A percentile compares a stretch with the other conserved stretches of the same genome.
phyloP scores from a whole-genome alignment of 495 filamentous ascomycete genomes.

The Penicillium paxilli region DNA sequence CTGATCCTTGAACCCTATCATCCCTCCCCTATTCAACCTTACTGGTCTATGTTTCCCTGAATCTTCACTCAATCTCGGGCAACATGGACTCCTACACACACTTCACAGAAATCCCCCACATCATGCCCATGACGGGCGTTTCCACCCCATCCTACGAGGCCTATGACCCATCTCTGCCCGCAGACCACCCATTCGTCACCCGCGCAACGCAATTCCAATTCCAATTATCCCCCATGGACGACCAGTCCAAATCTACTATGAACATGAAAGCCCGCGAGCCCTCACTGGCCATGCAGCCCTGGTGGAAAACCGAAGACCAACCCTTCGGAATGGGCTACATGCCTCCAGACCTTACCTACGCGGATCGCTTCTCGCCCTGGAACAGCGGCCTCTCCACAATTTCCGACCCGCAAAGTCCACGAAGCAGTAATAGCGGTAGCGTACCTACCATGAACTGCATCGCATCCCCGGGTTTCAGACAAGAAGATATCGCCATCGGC shows the following conservation, averaged over 20 bases:
- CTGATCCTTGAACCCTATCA: neutral
- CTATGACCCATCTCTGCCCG: conserved; percentile 10
- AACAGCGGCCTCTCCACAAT: conserved; percentile 18
- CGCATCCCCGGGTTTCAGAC: conserved; percentile 18
- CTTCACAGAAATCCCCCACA: conserved; percentile 17
- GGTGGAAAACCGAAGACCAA: conserved; percentile 7
- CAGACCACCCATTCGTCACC: conserved; percentile 14
- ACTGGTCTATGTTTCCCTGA: neutral
- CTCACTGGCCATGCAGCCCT: conserved; percentile 2
- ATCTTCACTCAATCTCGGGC: neutral
- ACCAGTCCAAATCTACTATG: neutral
- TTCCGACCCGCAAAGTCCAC: conserved; percentile 25
- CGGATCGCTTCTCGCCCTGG: conserved; percentile 17
- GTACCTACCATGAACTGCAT: conserved; percentile 18
- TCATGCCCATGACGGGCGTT: conserved; percentile 1
- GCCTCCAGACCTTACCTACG: conserved; percentile 5
- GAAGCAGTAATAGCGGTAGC: conserved; percentile 16
- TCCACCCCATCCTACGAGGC: conserved; percentile 10
- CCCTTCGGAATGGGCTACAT: conserved; percentile 8
- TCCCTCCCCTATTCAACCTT: neutral
- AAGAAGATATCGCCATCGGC: conserved; percentile 19
- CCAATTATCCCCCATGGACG: conserved; percentile 5
- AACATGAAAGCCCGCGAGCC: conserved; percentile 1
- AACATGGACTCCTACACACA: conserved; percentile 25
- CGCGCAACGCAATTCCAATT: conserved; percentile 10